These are phyloP conservation scores for Escallonia herrerae DNA, from an alignment of 129 eudicot genomes.

Conservation along the genomic window DNA sequence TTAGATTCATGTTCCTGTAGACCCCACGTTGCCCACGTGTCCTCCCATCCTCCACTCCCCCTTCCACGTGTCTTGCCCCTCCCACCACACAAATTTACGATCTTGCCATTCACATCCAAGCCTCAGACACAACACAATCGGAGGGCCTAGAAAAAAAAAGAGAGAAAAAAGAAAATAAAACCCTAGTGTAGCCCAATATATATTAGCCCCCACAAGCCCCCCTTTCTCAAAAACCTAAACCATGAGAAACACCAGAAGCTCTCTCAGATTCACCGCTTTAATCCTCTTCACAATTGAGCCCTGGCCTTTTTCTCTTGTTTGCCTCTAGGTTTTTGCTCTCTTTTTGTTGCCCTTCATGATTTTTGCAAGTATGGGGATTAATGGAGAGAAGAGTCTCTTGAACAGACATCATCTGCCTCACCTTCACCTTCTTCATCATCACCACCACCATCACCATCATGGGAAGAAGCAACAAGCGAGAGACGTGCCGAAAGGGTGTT, in stretches of 20 bases:
- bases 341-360: background rate
- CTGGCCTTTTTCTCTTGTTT: background rate
- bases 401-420: background rate
- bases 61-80: too few species aligned
- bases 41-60: too few species aligned
- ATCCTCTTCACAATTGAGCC: background rate
- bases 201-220: background rate
- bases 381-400: background rate
- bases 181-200: background rate
- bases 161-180: too few species aligned
- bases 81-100: too few species aligned
- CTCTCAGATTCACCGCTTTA: background rate
- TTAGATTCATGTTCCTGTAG: too few species aligned
- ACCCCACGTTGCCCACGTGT: too few species aligned
- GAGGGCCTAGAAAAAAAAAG: too few species aligned
- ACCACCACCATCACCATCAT: background rate
- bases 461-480: slow-evolving; percentile 6
- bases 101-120: background rate
- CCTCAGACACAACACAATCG: background rate
- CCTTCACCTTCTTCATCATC: slow-evolving; percentile 10
- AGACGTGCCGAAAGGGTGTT: slow-evolving; percentile 51
- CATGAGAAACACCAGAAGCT: background rate
- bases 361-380: background rate
- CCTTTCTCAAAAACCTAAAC: background rate
- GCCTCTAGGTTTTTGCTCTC: background rate